Base-by-base conservation (phyloP, 208 protist species). In the Sergeia podlipaevii region DNA sequence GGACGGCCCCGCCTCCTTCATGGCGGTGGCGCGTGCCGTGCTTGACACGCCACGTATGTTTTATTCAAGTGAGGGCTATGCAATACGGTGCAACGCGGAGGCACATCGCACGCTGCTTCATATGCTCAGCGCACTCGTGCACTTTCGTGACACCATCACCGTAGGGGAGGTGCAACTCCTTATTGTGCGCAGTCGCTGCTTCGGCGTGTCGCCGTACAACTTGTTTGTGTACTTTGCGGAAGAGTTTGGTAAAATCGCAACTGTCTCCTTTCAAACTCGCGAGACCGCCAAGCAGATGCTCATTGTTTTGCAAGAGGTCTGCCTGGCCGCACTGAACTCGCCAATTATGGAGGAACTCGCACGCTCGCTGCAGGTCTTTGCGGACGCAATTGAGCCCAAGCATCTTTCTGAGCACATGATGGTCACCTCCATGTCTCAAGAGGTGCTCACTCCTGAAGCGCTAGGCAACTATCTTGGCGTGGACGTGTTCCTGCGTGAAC, bases 281-380 rank as follows among this genome's bases (percentile, higher is more conserved):
- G 34, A 56, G n/a, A 8, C 23, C 6, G 50, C 50, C 39, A 56
- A 56, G 27, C n/a, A 17, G 8, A 47, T 56, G 21, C 50, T 56
- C 50, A n/a, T 15, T 8, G 26, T 47, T 7, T 20, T 56, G 32
- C 50, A 56, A 18, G 50, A 56, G 29, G 6, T 56, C 21, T 56
- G 32, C 34, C 10, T 47, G 7, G 6, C 6, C 7, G 27, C 33
- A 11, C 21, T 46, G n/a, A 11, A 10, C 7, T 56, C 50, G 11
- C 27, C 33, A n/a, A 34, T 56, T 45, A 7, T 56, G 8, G 17
- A 15, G 11, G 50, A 56, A 26, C 18, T 45, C 15, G 24, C 50
- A 8, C 15, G 10, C 10, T 56, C 50, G 23, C 29, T 56, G n/a
- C n/a, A 56, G 15, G 33, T 56, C 8, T 48, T 56, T 23, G 15